Evolutionary conservation across 176 grass and related monocot species (phyloP), one percentile per base, ranked within the genome.

Genomic region (sorghum (Sorghum bicolor)): DNA sequence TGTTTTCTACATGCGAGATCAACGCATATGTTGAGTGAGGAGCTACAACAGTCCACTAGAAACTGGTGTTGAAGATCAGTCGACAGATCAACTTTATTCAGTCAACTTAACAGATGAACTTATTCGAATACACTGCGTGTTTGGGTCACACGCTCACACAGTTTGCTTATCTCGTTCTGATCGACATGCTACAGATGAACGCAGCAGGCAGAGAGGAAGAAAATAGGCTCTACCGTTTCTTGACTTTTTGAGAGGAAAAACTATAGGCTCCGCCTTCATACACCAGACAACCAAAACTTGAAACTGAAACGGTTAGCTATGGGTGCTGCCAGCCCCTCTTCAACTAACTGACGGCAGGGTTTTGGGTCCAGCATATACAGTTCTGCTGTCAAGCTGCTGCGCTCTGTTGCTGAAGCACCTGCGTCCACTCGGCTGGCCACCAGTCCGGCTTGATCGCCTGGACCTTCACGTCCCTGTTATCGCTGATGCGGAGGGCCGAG

Each of bases 391-490:
- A 90, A 39, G 88, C 79, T 17, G 47, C 85, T 14, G 48, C 90
- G 29, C 72, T 91, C 83, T 87, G 83, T 39, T 93, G 86, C 28
- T 85, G 64, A 65, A 86, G 20, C 33, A 75, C 15, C 31, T 88
- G 73, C 62, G 88, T 88, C 96, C 96, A 98, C 85, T 98, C 96
- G 76, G 64, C 40, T 4, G 91, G 96, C 96, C 96, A 98, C 96
- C 96, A 98, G 33, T 94, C 81, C 25, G 96, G 96, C 26, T 62
- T 98, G 14, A 92, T 76, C 53, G 87, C 87, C 74, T 83, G 70
- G 11, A 98, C 84, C 58, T 76, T 86, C 36, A 95, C 69, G 29
- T 92, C 86, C 17, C 8, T 79, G 10, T 79, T 70, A 34, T 81
- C 64, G 44, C 83, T 72, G 58, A 95, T 87, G 67, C 62, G 66